These are phyloP conservation scores for Rhizopus sp. DNA, from an alignment of 371 early-diverging fungal genomes.

Conservation along the genomic window DNA sequence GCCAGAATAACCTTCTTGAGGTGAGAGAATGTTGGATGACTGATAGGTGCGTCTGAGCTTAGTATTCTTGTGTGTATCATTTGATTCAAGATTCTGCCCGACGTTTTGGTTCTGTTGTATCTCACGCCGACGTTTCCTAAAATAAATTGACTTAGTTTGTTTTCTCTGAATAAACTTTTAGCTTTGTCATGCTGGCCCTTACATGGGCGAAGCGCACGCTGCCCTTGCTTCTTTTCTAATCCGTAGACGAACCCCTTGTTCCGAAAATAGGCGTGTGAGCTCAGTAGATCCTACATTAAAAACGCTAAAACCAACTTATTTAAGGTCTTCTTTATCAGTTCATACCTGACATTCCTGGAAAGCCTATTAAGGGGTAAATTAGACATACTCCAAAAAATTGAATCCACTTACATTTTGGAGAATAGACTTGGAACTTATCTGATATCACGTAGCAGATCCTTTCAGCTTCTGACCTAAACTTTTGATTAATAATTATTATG, in stretches of 20 bases:
- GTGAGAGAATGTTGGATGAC: not conserved
- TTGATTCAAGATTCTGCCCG: not conserved
- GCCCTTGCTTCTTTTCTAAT: conserved; percentile 28
- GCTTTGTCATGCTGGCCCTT: not conserved
- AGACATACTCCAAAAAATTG: no score
- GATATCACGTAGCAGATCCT: conserved; percentile 42
- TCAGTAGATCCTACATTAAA: conserved; percentile 26
- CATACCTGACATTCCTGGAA: conserved; percentile 84
- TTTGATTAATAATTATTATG: not conserved
- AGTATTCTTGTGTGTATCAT: not conserved
- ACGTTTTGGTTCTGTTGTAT: not conserved
- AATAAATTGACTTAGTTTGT: not conserved
- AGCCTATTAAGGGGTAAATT: conserved; percentile 51
- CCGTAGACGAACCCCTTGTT: conserved; percentile 34
- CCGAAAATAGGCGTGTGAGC: conserved; percentile 32
- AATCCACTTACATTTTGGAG: conserved; percentile 67
- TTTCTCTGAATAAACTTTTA: not conserved
- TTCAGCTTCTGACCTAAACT: conserved; percentile 31
- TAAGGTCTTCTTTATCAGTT: not conserved
- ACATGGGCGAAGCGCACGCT: not conserved
- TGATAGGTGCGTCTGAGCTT: not conserved
- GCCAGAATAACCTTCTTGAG: not conserved
- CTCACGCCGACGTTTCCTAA: conserved; percentile 18
- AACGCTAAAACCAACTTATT: not conserved
- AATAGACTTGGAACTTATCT: conserved; percentile 75